Evolutionary conservation across 2,329 filamentous ascomycete species (phyloP).

Genomic region (Talaromyces rugulosus): DNA sequence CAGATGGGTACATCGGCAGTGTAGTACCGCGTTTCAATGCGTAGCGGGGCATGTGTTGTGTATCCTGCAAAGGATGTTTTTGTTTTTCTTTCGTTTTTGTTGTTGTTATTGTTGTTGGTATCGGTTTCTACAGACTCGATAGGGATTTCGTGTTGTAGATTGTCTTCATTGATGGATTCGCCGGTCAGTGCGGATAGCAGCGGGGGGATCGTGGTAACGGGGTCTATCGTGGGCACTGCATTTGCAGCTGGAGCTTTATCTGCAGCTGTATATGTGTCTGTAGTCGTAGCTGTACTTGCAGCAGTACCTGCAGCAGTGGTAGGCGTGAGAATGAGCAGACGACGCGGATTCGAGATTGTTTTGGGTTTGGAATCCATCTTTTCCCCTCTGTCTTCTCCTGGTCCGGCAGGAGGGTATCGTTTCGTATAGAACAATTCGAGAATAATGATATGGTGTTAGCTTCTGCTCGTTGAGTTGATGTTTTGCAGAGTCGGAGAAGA

Average conservation of each 20-base stretch:
- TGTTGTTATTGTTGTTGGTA: not conserved
- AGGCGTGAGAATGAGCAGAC: slow-evolving; percentile 39
- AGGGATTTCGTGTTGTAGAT: slow-evolving; percentile 10
- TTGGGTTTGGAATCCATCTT: slow-evolving; percentile 10
- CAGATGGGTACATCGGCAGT: slow-evolving; percentile 41
- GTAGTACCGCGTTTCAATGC: slow-evolving; percentile 42
- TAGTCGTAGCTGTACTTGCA: slow-evolving; percentile 17
- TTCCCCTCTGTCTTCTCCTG: not conserved
- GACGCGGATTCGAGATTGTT: slow-evolving; percentile 35
- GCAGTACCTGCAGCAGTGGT: slow-evolving; percentile 30
- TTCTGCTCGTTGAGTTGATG: not conserved
- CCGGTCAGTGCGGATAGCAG: slow-evolving; percentile 36
- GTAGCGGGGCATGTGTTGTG: slow-evolving; percentile 41
- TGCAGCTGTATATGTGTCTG: slow-evolving; percentile 14
- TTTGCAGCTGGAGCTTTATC: slow-evolving; percentile 3
- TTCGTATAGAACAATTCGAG: not conserved
- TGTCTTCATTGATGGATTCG: slow-evolving; percentile 20
- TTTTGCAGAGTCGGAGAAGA: too few species aligned
- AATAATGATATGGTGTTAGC: not conserved
- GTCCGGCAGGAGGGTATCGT: not conserved
- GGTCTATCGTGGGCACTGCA: not conserved
- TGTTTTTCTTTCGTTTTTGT: slow-evolving; percentile 8
- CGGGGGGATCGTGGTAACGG: slow-evolving; percentile 26
- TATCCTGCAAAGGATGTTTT: slow-evolving; percentile 40
- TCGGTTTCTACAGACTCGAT: not conserved